Conservation (phyloP, 331 rosid genomes). For the Malus hybrid region DNA sequence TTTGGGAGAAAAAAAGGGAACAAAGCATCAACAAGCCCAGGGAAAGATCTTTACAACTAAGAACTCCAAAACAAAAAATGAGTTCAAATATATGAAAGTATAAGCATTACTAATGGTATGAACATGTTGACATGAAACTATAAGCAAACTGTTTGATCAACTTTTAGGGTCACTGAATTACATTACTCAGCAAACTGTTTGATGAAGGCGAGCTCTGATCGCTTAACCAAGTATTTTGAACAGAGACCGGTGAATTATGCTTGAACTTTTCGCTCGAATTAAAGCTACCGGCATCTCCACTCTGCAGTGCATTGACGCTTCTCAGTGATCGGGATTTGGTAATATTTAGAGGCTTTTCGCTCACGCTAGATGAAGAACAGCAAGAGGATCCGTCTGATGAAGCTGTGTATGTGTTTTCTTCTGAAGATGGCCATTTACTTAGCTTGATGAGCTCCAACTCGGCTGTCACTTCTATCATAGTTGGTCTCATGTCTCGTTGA, state of each 20-base stretch:
- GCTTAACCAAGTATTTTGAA: constrained; percentile 66
- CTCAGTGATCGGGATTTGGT: constrained; percentile 19
- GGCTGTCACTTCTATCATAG: constrained; percentile 77
- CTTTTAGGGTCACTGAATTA: constrained; percentile 18
- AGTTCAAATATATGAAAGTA: not conserved
- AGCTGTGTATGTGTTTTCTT: constrained; percentile 30
- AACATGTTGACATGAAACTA: not conserved
- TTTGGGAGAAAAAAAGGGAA: not conserved
- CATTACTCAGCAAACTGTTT: constrained; percentile 48
- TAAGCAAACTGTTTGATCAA: not conserved
- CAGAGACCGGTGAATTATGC: constrained; percentile 52
- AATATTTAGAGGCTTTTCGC: constrained; percentile 43
- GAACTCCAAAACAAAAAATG: not conserved
- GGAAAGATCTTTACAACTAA: not conserved
- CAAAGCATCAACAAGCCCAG: not conserved
- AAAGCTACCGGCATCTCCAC: constrained; percentile 6
- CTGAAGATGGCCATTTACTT: constrained; percentile 31
- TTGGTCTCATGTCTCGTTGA: constrained; percentile 85
- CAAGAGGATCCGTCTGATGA: constrained; percentile 39
- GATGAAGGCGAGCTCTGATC: constrained; percentile 78
- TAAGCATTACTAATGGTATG: not conserved
- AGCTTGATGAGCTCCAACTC: constrained; percentile 57
- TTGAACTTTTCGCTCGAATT: constrained; percentile 27
- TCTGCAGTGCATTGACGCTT: constrained; percentile 13
- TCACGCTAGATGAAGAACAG: constrained; percentile 34